A percentile compares a stretch with the other conserved stretches of the same genome.
Conservation (phyloP, 2,329 filamentous ascomycete genomes). For the Fusarium annulatum region DNA sequence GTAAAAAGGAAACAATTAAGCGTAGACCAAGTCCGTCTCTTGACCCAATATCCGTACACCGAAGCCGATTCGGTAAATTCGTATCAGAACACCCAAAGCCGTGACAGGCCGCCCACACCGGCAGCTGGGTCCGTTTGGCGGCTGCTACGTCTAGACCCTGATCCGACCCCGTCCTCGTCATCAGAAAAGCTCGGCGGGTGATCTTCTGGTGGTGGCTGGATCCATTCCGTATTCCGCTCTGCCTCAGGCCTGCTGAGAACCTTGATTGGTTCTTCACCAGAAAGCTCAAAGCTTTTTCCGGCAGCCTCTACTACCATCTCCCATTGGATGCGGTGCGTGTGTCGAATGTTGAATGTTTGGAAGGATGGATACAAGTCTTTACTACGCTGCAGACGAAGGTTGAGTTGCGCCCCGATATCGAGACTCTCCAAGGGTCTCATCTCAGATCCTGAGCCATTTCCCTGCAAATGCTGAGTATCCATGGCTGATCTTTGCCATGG, state of each 20-base stretch:
- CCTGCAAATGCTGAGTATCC: rapidly evolving
- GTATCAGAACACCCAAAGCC: conserved; percentile 5
- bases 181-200: neutral
- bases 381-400: neutral
- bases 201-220: neutral
- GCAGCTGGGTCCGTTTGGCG: neutral
- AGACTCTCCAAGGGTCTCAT: neutral
- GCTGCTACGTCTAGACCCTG: neutral
- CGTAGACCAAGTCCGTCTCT: neutral
- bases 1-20: neutral
- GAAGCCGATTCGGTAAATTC: neutral
- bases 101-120: neutral
- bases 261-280: neutral
- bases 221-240: conserved; percentile 1
- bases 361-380: neutral
- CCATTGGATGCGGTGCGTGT: neutral
- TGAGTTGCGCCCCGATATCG: neutral
- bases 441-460: neutral
- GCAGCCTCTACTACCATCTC: neutral
- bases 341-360: neutral
- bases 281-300: neutral
- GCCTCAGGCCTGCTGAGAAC: neutral
- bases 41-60: neutral
- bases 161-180: neutral
- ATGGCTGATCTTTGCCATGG: neutral